Conservation (phyloP, 2,329 filamentous ascomycete genomes). For the Xenosphaeropsis pyriputrescens region DNA sequence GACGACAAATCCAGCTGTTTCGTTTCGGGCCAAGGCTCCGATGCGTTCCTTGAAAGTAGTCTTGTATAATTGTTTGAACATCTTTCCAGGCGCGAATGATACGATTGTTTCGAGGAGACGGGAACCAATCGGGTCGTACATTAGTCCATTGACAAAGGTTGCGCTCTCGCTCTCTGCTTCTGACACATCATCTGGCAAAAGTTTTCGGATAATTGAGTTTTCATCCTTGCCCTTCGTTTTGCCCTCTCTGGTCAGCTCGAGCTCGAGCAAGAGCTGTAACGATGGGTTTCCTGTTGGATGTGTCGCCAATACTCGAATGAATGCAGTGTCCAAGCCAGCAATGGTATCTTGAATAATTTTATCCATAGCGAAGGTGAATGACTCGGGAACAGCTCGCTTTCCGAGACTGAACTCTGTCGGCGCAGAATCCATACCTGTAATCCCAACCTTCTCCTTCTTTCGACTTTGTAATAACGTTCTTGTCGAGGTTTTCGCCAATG, state of each 20-base stretch:
- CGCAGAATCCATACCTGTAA: conserved; percentile 34
- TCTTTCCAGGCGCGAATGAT: conserved; percentile 64
- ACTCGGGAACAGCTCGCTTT: conserved; percentile 53
- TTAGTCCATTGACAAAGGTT: conserved; percentile 68
- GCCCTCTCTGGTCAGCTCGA: conserved; percentile 65
- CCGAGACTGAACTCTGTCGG: conserved; percentile 30
- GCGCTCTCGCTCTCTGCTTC: conserved; percentile 59
- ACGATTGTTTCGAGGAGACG: conserved; percentile 81
- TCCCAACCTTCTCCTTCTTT: conserved; percentile 72
- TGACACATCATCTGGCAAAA: conserved; percentile 70
- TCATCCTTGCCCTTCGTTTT: conserved; percentile 43
- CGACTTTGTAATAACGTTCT: conserved; percentile 77
- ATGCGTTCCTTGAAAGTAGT: conserved; percentile 70
- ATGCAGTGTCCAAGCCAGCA: conserved; percentile 59
- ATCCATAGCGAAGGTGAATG: conserved; percentile 62
- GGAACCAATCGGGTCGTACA: conserved; percentile 85
- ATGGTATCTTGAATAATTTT: conserved; percentile 73
- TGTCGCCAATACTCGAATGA: conserved; percentile 69
- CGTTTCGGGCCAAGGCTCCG: conserved; percentile 70
- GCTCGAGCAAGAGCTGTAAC: conserved; percentile 75
- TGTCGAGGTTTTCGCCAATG: conserved; percentile 54
- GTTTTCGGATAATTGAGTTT: conserved; percentile 52
- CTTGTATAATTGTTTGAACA: conserved; percentile 79
- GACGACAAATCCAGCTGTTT: conserved; percentile 78
- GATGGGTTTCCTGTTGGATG: conserved; percentile 88